phyloP scores from a whole-genome alignment of 164 flowering plant species.

The Magnolia kwangsiensis region DNA sequence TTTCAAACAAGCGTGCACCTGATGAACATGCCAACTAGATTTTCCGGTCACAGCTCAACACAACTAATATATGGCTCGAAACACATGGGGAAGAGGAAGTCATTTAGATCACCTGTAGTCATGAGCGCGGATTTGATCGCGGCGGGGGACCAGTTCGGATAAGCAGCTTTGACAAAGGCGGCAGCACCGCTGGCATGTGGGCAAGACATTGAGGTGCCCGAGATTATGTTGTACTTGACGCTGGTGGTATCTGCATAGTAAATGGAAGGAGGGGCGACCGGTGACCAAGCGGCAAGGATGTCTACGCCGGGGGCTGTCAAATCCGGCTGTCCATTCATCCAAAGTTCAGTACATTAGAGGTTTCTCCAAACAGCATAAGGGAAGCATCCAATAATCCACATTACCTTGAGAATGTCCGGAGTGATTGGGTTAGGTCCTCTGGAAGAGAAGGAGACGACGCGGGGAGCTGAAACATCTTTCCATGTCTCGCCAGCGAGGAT shows the following conservation, averaged over 20 bases:
- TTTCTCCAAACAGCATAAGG: neutral
- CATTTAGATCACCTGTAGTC: constrained; percentile 37
- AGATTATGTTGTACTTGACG: constrained; percentile 13
- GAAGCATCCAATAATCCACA: neutral
- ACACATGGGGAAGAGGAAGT: neutral
- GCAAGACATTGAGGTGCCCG: constrained; percentile 57
- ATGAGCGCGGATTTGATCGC: constrained; percentile 54
- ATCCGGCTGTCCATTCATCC: constrained; percentile 31
- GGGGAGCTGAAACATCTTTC: constrained; percentile 29
- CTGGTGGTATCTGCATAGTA: constrained; percentile 18
- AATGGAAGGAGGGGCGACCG: constrained; percentile 23
- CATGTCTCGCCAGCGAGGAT: constrained; percentile 24
- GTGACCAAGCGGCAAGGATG: constrained; percentile 42
- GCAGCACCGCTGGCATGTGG: constrained; percentile 49
- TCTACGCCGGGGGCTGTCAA: constrained; percentile 41
- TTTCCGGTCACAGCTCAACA: too few species aligned
- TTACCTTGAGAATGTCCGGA: constrained; percentile 39
- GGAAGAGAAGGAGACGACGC: constrained; percentile 30
- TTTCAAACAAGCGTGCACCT: neutral
- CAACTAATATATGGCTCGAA: neutral
- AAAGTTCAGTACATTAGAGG: neutral
- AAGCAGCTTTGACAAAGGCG: constrained; percentile 36
- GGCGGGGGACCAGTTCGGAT: constrained; percentile 49
- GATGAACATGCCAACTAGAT: neutral
- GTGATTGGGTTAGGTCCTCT: constrained; percentile 35